phyloP scores from a whole-genome alignment of 108 stramenopile species.

The Pinguiococcus pyrenoidosus region DNA sequence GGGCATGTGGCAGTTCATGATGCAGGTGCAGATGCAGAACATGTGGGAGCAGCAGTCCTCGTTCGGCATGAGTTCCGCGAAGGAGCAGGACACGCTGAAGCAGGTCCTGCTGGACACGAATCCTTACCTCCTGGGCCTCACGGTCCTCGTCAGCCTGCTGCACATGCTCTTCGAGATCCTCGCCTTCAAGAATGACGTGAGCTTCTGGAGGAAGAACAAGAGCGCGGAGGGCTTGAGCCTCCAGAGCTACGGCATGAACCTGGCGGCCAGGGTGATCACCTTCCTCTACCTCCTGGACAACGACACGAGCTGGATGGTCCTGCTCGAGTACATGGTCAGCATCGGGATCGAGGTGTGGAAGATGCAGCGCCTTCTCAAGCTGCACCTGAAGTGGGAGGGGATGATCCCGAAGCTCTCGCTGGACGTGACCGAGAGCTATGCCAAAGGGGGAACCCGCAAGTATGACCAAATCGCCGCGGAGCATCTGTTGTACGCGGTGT shows the following conservation, averaged over 20 bases:
- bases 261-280: slow-evolving; percentile 55
- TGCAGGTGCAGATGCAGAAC: no score
- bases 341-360: slow-evolving; percentile 62
- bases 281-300: slow-evolving; percentile 60
- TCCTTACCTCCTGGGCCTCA: slow-evolving; percentile 46
- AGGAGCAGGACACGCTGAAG: slow-evolving; percentile 41
- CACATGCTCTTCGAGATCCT: slow-evolving; percentile 64
- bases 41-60: no score
- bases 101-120: slow-evolving; percentile 37
- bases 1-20: no score
- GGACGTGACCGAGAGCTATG: slow-evolving; percentile 50
- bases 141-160: slow-evolving; percentile 44
- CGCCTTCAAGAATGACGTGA: slow-evolving; percentile 69
- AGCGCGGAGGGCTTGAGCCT: slow-evolving; percentile 56
- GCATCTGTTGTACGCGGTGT: slow-evolving; percentile 30
- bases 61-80: no score
- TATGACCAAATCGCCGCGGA: slow-evolving; percentile 48
- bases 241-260: slow-evolving; percentile 52
- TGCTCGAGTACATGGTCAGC: slow-evolving; percentile 51
- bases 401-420: slow-evolving; percentile 33
- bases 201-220: slow-evolving; percentile 62
- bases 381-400: slow-evolving; percentile 42
- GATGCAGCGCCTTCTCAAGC: slow-evolving; percentile 6
- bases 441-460: neutral
- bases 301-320: slow-evolving; percentile 58